phyloP scores from a whole-genome alignment of 2,329 filamentous ascomycete species.

The Colletotrichum theobromicola region DNA sequence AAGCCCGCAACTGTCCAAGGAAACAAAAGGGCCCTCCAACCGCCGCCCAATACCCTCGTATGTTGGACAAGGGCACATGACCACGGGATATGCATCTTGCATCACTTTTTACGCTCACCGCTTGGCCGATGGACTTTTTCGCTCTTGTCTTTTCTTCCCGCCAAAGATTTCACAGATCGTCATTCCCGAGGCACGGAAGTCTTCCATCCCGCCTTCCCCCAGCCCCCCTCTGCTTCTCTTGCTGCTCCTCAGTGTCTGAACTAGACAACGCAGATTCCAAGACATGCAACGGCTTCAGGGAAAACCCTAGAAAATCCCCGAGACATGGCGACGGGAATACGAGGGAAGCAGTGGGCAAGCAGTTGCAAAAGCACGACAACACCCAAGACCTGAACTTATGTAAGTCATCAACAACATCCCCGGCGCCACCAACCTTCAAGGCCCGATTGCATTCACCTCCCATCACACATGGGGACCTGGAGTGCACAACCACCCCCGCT shows the following conservation, averaged over 20 bases:
- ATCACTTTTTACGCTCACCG: constrained; percentile 15
- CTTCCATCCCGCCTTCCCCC: neutral
- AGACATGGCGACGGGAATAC: neutral
- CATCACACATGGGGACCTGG: neutral
- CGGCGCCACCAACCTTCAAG: constrained; percentile 1
- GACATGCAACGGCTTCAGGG: neutral
- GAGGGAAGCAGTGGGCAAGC: neutral
- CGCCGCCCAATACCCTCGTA: neutral
- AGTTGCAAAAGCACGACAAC: neutral
- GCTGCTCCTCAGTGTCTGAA: neutral
- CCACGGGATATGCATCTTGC: constrained; percentile 1
- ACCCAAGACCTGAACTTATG: neutral
- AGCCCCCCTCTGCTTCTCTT: neutral
- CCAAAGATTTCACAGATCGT: neutral
- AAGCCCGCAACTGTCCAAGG: neutral
- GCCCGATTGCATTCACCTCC: neutral
- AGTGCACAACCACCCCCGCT: neutral
- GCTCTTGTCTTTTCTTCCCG: neutral
- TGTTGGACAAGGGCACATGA: constrained; percentile 17
- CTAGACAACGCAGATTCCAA: neutral
- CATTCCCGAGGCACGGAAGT: neutral
- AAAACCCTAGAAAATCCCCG: neutral
- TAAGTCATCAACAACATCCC: constrained; percentile 1
- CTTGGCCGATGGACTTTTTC: neutral
- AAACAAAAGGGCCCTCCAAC: neutral